Evolutionary conservation across 495 filamentous ascomycete genomes (phyloP), one percentile per base, ranked within the genome.

Genomic region (Penicillium angulare): DNA sequence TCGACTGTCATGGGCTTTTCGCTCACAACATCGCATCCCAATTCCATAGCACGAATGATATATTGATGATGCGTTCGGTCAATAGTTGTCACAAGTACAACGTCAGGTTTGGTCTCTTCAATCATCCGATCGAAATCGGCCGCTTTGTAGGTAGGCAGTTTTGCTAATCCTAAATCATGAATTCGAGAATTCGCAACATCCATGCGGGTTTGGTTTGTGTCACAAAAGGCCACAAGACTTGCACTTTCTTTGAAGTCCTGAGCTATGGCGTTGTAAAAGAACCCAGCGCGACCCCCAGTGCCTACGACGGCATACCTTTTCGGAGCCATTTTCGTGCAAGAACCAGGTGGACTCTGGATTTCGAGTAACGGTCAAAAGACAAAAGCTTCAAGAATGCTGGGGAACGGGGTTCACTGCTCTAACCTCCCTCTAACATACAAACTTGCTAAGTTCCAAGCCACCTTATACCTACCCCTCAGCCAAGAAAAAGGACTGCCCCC

Each of bases 1-100:
- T 82, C 79, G 59, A 81, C 71, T 3, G 76, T 80, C 80, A 84
- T 84, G 13, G 80, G 80, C 47, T 84, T 84, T 56, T 84, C 79
- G 13, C 74, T 81, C 34, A 82, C 65, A 3, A 80, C 79, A 60
- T 76, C 72, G 56, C 76, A 76, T n/a, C 79, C 79, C 1, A 81
- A 66, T 43, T 81, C 74, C 44, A 84, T 65, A 5, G 79, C 77
- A 13, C 72, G 71, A 21, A 77, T 61, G 50, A 81, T 81, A 64
- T 84, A 83, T 17, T 60, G 63, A 53, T 82, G 64, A 63, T 84
- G 79, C 6, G 76, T 78, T 41, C 78, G 74, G 65, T 84, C 80
- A 56, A 82, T 81, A 4, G 79, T 81, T 0, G 79, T 81, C 16
- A 82, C 72, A 53, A 82, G 80, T 17, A 82, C 67, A 47, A 78